These are phyloP conservation scores for Triticum monococcum DNA, from an alignment of 176 grass and related monocot species.

Conservation along the genomic window DNA sequence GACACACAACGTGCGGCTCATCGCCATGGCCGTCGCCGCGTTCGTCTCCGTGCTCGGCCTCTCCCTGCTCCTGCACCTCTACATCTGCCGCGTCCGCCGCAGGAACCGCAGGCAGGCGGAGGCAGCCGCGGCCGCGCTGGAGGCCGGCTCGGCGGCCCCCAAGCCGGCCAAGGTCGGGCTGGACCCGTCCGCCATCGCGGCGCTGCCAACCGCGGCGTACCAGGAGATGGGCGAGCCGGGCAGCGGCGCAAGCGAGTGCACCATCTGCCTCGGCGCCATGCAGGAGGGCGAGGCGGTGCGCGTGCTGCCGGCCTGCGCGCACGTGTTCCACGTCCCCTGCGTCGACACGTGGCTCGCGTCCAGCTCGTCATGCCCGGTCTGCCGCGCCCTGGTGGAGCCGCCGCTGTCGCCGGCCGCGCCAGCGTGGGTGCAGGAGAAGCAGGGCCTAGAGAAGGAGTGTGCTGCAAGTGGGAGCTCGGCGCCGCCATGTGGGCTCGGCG, in stretches of 20 bases:
- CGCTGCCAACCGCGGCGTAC: constrained; percentile 44
- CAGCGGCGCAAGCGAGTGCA: constrained; percentile 33
- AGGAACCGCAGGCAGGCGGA: constrained; percentile 14
- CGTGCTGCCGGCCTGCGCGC: constrained; percentile 41
- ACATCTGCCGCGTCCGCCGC: constrained; percentile 50
- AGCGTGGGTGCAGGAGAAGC: constrained; percentile 23
- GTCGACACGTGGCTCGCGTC: constrained; percentile 54
- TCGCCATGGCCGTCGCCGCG: constrained; percentile 35
- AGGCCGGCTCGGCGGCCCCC: neutral
- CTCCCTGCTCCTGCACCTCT: constrained; percentile 51
- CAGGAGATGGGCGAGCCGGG: neutral
- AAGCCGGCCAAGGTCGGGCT: constrained; percentile 30
- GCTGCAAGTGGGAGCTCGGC: constrained; percentile 34
- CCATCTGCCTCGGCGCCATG: constrained; percentile 58
- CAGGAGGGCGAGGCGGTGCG: constrained; percentile 41
- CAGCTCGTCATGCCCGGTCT: constrained; percentile 61
- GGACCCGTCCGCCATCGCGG: constrained; percentile 42
- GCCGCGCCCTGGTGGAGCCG: constrained; percentile 53
- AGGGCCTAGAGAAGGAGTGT: constrained; percentile 23
- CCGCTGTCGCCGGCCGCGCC: neutral
- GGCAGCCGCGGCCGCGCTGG: neutral
- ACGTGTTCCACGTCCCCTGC: constrained; percentile 63
- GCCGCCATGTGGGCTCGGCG: constrained; percentile 25
- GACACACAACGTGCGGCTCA: constrained; percentile 24
- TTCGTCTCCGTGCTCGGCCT: constrained; percentile 46